Percentiles rank a stretch among this genome's conserved stretches.
These are phyloP conservation scores for Debaryomycetaceae sp. DNA, from an alignment of 1,139 yeast species.

Conservation along the genomic window DNA sequence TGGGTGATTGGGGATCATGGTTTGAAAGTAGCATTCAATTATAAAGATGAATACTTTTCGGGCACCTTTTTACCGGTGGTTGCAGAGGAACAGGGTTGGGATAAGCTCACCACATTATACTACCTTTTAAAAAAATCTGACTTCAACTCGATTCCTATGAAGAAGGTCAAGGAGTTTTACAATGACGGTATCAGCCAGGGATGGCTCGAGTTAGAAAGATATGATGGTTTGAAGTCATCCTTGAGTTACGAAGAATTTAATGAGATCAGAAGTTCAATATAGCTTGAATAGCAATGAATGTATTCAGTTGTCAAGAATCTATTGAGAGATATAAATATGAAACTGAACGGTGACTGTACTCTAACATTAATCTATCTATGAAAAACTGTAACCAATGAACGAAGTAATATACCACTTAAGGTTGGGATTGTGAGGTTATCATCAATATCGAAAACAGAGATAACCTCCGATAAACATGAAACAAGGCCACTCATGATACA, in stretches of 20 bases:
- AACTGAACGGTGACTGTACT: too few species aligned
- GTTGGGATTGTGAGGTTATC: conserved; percentile 71
- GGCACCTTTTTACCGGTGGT: conserved; percentile 92
- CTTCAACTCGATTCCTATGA: conserved; percentile 13
- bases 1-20: conserved; percentile 90
- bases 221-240: conserved; percentile 35
- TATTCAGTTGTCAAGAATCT: too few species aligned
- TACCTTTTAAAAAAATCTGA: conserved; percentile 74
- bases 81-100: conserved; percentile 88
- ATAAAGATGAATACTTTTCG: conserved; percentile 34
- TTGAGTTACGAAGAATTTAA: conserved; percentile 26
- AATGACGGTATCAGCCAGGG: conserved; percentile 29
- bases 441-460: conserved; percentile 70
- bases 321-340: too few species aligned
- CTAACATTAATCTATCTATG: background rate
- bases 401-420: background rate
- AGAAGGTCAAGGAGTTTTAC: conserved; percentile 23
- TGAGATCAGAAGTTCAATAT: conserved; percentile 9
- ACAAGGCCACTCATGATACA: conserved; percentile 70
- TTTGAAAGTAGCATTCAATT: conserved; percentile 52
- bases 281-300: too few species aligned
- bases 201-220: conserved; percentile 33
- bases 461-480: conserved; percentile 86
- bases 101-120: conserved; percentile 62
- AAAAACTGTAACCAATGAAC: background rate